These are phyloP conservation scores for Mycosarcoma maydis DNA, from an alignment of 1,284 basidiomycete genomes.

Conservation along the genomic window DNA sequence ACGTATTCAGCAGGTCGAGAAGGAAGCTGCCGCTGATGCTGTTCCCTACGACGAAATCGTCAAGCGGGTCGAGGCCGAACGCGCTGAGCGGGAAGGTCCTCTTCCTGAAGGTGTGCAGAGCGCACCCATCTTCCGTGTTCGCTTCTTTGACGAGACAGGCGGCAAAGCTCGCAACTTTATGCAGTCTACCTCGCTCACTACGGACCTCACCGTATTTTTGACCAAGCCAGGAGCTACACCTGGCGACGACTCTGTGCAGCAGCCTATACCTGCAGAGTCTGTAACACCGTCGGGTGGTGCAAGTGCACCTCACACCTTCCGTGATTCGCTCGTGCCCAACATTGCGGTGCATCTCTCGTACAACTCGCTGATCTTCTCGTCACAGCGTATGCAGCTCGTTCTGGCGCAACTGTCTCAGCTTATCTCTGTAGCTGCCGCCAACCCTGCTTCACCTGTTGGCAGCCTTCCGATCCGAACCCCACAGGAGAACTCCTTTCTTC, in stretches of 20 bases:
- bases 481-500: conserved; percentile 79
- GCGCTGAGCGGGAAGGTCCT: conserved; percentile 44
- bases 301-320: conserved; percentile 27
- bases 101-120: conserved; percentile 45
- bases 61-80: conserved; percentile 68
- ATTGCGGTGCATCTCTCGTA: conserved; percentile 86
- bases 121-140: conserved; percentile 82
- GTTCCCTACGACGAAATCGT: conserved; percentile 84
- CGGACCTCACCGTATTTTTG: conserved; percentile 84
- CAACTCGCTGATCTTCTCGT: conserved; percentile 93
- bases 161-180: conserved; percentile 69
- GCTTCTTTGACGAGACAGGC: conserved; percentile 93
- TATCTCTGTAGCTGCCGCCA: conserved; percentile 76
- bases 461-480: conserved; percentile 69
- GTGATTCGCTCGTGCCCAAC: conserved; percentile 69
- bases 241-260: conserved; percentile 29
- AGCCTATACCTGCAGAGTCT: conserved; percentile 11
- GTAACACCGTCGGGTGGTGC: conserved; percentile 12
- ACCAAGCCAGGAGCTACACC: conserved; percentile 57
- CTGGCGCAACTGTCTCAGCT: conserved; percentile 87
- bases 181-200: conserved; percentile 74
- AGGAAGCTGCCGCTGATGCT: conserved; percentile 82
- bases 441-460: conserved; percentile 67
- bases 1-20: conserved; percentile 83
- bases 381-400: conserved; percentile 79